These are phyloP conservation scores for Combretum micranthum DNA, from an alignment of 345 rosid genomes.

Conservation along the genomic window DNA sequence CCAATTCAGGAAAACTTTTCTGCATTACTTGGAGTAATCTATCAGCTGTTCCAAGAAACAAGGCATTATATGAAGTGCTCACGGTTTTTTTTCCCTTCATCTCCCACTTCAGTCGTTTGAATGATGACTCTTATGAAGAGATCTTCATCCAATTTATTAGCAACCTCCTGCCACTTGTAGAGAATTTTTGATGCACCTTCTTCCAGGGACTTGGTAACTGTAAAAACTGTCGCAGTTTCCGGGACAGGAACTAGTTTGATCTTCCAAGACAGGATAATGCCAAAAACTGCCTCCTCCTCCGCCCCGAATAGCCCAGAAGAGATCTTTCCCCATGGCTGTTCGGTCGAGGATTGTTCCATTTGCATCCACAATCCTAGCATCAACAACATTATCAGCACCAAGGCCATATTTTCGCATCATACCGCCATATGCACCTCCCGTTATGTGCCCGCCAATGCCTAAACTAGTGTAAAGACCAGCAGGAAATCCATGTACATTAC, in stretches of 20 bases:
- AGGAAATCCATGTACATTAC: constrained; percentile 19
- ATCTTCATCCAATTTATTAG: constrained; percentile 10
- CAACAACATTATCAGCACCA: constrained; percentile 14
- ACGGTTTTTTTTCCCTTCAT: constrained; percentile 8
- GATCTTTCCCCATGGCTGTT: constrained; percentile 11
- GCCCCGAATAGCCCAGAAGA: constrained; percentile 23
- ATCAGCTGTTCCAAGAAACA: constrained; percentile 4
- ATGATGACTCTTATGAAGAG: constrained; percentile 16
- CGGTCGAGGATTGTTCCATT: constrained; percentile 15
- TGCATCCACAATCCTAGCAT: constrained; percentile 13
- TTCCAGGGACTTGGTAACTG: constrained; percentile 14
- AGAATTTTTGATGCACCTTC: constrained; percentile 15
- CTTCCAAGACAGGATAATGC: constrained; percentile 16
- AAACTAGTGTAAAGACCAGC: constrained; percentile 24
- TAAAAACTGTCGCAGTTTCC: constrained; percentile 17
- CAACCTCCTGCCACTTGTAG: constrained; percentile 16
- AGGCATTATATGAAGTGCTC: constrained; percentile 12
- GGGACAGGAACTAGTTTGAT: constrained; percentile 19
- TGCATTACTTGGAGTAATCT: constrained; percentile 20
- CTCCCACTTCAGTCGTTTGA: neutral
- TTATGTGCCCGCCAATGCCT: constrained; percentile 24
- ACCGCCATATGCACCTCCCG: constrained; percentile 17
- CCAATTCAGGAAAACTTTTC: constrained; percentile 30
- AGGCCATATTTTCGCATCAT: constrained; percentile 22
- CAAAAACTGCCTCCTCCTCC: constrained; percentile 19